Evolutionary conservation across 768 basidiomycete genomes (phyloP), one percentile per base, ranked within the genome.

Genomic region (Clathrus columnatus): DNA sequence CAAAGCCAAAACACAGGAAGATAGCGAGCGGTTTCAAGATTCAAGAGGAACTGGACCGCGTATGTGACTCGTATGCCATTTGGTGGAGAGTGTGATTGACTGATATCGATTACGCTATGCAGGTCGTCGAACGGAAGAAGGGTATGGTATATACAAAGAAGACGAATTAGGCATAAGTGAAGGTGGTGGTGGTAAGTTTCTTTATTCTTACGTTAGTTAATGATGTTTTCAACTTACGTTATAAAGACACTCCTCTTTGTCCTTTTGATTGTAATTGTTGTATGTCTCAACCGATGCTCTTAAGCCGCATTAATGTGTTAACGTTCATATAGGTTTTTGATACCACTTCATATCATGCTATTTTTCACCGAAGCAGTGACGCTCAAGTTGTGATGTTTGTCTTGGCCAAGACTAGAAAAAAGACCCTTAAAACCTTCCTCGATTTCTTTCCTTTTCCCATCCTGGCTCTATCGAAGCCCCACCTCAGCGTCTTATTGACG

Each of bases 261-360:
- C 91, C 91, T 5, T 92, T 92, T 64, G 91, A 92, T 66, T 92
- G 91, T 67, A 75, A 87, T 32, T 92, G 91, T 62, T 92, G 91
- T 90, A 63, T 70, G 87, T 73, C 16, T n/a, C 29, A 10, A 5
- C 46, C 21, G 36, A 28, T 48, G 7, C 60, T 7, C 24, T 7
- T 26, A n/a, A 4, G 8, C 36, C 21, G 10, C 30, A 16, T 28
- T 21, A 20, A 47, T 21, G 36, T n/a, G 26, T 20, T 20, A 21
- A 6, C 14, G 36, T 44, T 44, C 18, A 28, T 46, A 26, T 47
- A 47, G 28, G 26, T 41, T 47, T 48, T 18, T 30, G 24, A 48
- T 4, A 20, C 45, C 16, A 27, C 16, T 7, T 27, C 28, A 14
- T 24, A 11, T 16, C 14, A 17, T 47, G 20, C 24, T 41, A 32